These are phyloP conservation scores for Aspergillus ostianus DNA, from an alignment of 495 filamentous ascomycete species.

Conservation along the genomic window DNA sequence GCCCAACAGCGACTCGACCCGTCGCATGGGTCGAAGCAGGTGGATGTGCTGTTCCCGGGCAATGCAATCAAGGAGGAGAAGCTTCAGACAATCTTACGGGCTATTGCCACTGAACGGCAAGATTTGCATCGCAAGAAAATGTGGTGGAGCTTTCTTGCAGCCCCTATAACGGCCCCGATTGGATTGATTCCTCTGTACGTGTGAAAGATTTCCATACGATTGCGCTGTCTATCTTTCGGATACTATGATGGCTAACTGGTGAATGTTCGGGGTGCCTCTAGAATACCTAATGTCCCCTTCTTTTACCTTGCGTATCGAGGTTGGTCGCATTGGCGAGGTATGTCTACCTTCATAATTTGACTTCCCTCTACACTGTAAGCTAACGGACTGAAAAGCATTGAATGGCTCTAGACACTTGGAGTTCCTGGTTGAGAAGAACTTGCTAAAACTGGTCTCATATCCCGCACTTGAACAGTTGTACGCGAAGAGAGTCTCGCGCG, in stretches of 20 bases:
- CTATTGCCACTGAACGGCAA: conserved; percentile 74
- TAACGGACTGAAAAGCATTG: conserved; percentile 51
- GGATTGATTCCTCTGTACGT: conserved; percentile 82
- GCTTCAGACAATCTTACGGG: conserved; percentile 58
- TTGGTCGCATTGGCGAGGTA: conserved; percentile 67
- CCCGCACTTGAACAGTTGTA: conserved; percentile 72
- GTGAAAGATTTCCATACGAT: background rate
- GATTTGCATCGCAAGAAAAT: conserved; percentile 70
- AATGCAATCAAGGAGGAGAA: conserved; percentile 61
- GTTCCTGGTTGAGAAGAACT: conserved; percentile 69
- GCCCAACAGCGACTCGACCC: conserved; percentile 61
- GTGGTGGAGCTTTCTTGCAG: conserved; percentile 74
- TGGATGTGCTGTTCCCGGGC: conserved; percentile 76
- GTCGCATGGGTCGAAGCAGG: conserved; percentile 59
- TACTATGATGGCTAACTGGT: background rate
- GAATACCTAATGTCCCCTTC: conserved; percentile 93
- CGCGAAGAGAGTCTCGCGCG: conserved; percentile 39
- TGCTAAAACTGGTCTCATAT: conserved; percentile 63
- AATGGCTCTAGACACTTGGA: conserved; percentile 82
- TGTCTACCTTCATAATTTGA: conserved; percentile 14
- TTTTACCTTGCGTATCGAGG: conserved; percentile 88
- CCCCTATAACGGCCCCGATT: conserved; percentile 82
- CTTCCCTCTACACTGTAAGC: background rate
- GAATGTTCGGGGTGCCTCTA: conserved; percentile 27
- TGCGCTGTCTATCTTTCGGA: background rate